phyloP scores from a whole-genome alignment of 2,329 filamentous ascomycete species.

The Mariannaea sp. region DNA sequence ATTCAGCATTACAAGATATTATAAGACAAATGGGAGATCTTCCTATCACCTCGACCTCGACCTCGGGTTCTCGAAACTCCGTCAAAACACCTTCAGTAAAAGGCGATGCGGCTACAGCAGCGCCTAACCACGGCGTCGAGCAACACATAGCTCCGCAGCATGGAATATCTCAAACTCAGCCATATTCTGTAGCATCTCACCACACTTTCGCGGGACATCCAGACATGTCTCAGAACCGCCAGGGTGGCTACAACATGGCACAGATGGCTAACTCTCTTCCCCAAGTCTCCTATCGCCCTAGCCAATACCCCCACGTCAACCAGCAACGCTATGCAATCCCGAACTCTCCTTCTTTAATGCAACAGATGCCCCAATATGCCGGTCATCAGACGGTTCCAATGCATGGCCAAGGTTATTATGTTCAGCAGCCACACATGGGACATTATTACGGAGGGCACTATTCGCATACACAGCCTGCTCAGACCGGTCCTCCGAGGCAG shows the following conservation, averaged over 20 bases:
- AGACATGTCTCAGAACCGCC: slow-evolving; percentile 45
- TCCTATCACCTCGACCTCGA: slow-evolving; percentile 21
- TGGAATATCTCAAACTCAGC: slow-evolving; percentile 26
- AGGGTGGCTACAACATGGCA: slow-evolving; percentile 53
- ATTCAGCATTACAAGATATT: too few relatives aligned
- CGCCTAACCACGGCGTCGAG: slow-evolving; percentile 12
- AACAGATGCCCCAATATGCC: slow-evolving; percentile 48
- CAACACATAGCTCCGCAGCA: slow-evolving; percentile 27
- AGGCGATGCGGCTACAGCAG: slow-evolving; percentile 14
- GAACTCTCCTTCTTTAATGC: slow-evolving; percentile 46
- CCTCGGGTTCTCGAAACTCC: slow-evolving; percentile 20
- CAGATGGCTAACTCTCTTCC: slow-evolving; percentile 52
- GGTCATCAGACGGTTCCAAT: slow-evolving; percentile 46
- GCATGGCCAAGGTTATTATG: slow-evolving; percentile 52
- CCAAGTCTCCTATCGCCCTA: slow-evolving; percentile 45
- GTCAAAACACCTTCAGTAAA: slow-evolving; percentile 17
- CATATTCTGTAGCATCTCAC: slow-evolving; percentile 41
- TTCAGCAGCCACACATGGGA: slow-evolving; percentile 51
- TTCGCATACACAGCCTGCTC: slow-evolving; percentile 44
- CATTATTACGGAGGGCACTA: slow-evolving; percentile 52
- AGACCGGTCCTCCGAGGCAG: slow-evolving; percentile 44
- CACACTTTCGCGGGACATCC: slow-evolving; percentile 50
- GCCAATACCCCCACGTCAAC: slow-evolving; percentile 44
- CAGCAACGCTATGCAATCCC: slow-evolving; percentile 43
- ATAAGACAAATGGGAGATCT: slow-evolving; percentile 33